Evolutionary conservation across 495 filamentous ascomycete species (phyloP).

Genomic region (Sphaerosporella brunnea): DNA sequence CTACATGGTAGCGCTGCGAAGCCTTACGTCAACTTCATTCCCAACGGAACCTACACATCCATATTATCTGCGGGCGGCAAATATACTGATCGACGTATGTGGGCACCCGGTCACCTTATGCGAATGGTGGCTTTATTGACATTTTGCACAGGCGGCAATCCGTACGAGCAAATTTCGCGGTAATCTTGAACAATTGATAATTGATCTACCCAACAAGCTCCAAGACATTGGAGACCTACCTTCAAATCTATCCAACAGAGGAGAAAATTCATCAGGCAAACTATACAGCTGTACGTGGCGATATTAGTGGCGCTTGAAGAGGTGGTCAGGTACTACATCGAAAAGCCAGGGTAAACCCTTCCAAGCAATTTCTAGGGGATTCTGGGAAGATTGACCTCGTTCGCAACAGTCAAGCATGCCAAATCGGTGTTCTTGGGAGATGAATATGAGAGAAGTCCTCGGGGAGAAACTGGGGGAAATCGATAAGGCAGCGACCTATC

Average conservation of each 20-base stretch:
- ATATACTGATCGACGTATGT: background rate
- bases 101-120: background rate
- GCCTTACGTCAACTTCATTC: background rate
- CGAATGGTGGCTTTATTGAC: background rate
- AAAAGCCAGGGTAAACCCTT: background rate
- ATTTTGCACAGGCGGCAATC: background rate
- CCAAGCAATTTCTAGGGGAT: background rate
- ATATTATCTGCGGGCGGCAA: background rate
- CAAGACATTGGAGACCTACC: background rate
- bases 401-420: background rate
- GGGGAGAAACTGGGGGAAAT: background rate
- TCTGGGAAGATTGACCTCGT: background rate
- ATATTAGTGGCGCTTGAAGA: background rate
- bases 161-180: background rate
- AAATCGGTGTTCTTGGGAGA: background rate
- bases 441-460: background rate
- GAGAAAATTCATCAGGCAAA: background rate
- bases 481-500: background rate
- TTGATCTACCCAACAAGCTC: background rate
- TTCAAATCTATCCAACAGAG: background rate
- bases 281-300: background rate
- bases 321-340: background rate
- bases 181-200: background rate
- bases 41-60: background rate
- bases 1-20: background rate